phyloP scores from a whole-genome alignment of 1,139 yeast genomes.

The Zygosaccharomyces sapae region DNA sequence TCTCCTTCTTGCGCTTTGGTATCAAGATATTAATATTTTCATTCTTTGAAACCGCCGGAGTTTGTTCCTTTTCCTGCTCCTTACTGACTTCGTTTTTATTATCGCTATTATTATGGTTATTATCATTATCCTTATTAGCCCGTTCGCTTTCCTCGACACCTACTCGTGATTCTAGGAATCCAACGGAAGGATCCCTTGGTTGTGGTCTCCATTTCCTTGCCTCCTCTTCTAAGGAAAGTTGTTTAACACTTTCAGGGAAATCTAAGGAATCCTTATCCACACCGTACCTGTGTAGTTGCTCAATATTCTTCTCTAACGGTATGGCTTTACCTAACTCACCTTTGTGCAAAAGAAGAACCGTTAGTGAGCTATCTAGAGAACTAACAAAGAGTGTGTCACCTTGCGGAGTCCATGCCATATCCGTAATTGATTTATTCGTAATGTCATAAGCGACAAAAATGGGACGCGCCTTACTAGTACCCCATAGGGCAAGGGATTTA shows the following conservation, averaged over 20 bases:
- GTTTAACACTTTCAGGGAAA: slow-evolving; percentile 83
- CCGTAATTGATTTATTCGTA: slow-evolving; percentile 61
- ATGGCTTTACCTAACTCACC: slow-evolving; percentile 73
- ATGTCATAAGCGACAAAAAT: slow-evolving; percentile 62
- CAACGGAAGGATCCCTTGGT: background rate
- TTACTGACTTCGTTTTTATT: background rate
- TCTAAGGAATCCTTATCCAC: slow-evolving; percentile 79
- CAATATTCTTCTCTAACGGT: slow-evolving; percentile 60
- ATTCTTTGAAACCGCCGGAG: slow-evolving; percentile 4
- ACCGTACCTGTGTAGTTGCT: slow-evolving; percentile 77
- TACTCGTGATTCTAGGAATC: slow-evolving; percentile 16
- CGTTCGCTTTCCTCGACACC: slow-evolving; percentile 30
- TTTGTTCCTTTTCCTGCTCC: slow-evolving; percentile 10
- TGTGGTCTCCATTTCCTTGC: slow-evolving; percentile 38
- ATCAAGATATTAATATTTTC: slow-evolving; percentile 28
- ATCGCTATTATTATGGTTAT: slow-evolving; percentile 1
- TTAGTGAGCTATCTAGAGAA: slow-evolving; percentile 80
- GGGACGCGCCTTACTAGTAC: slow-evolving; percentile 57
- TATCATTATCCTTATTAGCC: slow-evolving; percentile 39
- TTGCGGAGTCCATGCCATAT: slow-evolving; percentile 72
- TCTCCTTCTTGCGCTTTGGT: slow-evolving; percentile 31
- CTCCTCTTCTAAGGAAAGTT: slow-evolving; percentile 64
- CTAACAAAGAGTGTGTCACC: slow-evolving; percentile 70
- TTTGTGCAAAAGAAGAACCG: slow-evolving; percentile 62
- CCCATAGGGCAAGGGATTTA: slow-evolving; percentile 67